Evolutionary conservation across 129 eudicot species (phyloP).

Genomic region (Flaveria robusta): DNA sequence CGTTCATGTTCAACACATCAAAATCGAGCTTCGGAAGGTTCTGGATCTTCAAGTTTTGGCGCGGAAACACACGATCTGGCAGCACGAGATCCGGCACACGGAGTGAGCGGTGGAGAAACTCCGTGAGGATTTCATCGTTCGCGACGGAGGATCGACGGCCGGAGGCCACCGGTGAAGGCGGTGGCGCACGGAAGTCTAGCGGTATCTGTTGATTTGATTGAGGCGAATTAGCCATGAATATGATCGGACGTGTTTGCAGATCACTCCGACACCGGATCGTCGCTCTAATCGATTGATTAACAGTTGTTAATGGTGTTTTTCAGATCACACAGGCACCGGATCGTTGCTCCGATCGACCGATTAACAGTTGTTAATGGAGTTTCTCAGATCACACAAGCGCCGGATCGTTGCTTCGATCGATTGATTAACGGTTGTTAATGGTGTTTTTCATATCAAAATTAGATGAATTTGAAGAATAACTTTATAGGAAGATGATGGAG

Average conservation of each 20-base stretch:
- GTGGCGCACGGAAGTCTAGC: slow-evolving; percentile 79
- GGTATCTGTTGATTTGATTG: slow-evolving; percentile 28
- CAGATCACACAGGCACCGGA: slow-evolving; percentile 8
- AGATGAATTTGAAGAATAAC: background rate
- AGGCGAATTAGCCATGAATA: slow-evolving; percentile 49
- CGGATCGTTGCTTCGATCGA: background rate
- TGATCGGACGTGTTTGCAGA: slow-evolving; percentile 4
- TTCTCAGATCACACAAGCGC: background rate
- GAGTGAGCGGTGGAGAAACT: slow-evolving; percentile 62
- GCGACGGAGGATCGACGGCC: slow-evolving; percentile 66
- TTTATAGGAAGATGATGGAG: slow-evolving; percentile 1
- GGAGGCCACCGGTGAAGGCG: slow-evolving; percentile 85
- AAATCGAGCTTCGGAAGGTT: slow-evolving; percentile 62
- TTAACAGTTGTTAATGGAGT: no score
- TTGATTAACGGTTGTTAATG: background rate
- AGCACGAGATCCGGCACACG: slow-evolving; percentile 73
- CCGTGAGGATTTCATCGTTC: slow-evolving; percentile 68
- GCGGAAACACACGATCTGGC: slow-evolving; percentile 69
- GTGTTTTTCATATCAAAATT: background rate
- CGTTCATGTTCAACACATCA: background rate
- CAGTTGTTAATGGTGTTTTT: slow-evolving; percentile 4
- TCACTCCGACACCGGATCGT: background rate
- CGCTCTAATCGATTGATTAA: background rate
- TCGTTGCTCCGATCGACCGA: background rate
- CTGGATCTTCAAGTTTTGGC: slow-evolving; percentile 53